A percentile compares a stretch with the other conserved stretches of the same genome.
Conservation (phyloP, 2,329 filamentous ascomycete species). For the Colletotrichum plurivorum region DNA sequence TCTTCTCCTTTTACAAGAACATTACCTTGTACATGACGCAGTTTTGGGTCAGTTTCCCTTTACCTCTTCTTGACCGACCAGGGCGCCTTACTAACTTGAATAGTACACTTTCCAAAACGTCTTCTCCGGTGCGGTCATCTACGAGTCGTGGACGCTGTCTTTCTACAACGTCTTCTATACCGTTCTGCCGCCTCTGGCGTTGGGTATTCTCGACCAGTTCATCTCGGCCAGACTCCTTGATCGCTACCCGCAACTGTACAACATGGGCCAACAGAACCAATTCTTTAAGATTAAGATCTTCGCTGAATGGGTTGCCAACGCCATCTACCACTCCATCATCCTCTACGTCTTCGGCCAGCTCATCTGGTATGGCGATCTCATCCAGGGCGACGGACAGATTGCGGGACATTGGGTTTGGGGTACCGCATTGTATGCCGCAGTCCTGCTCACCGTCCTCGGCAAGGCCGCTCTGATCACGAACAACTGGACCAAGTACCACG, state of each 20-base stretch:
- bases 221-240: constrained; percentile 94
- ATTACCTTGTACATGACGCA: constrained; percentile 99
- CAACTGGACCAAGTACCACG: constrained; percentile 98
- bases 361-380: constrained; percentile 86
- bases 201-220: constrained; percentile 98
- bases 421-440: constrained; percentile 91
- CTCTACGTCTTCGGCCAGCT: constrained; percentile 89
- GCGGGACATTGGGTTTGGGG: constrained; percentile 99
- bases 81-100: constrained; percentile 43
- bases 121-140: constrained; percentile 97
- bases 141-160: constrained; percentile 99
- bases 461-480: constrained; percentile 96
- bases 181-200: constrained; percentile 89
- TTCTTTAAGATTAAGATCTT: constrained; percentile 97
- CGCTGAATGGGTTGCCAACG: constrained; percentile 91
- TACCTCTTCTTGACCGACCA: neutral
- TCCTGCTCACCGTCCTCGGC: constrained; percentile 92
- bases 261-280: constrained; percentile 89
- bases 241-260: constrained; percentile 95
- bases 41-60: constrained; percentile 82
- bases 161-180: constrained; percentile 99
- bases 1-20: constrained; percentile 99
- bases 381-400: constrained; percentile 82
- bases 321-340: constrained; percentile 94
- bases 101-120: constrained; percentile 98